phyloP scores from a whole-genome alignment of 257 asterid species.

The Scutellaria baicalensis region DNA sequence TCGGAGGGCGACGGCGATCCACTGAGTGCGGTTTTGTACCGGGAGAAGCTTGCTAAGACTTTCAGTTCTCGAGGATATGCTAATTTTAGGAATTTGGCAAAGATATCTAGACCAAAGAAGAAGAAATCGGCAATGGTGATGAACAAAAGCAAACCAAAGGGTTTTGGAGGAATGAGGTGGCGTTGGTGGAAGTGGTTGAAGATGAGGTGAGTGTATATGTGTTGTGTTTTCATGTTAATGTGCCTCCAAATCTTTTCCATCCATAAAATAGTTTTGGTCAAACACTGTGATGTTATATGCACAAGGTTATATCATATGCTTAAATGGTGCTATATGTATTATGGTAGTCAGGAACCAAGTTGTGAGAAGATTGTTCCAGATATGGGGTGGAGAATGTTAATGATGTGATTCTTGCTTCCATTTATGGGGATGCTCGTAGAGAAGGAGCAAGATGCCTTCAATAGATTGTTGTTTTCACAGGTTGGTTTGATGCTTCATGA shows the following conservation, averaged over 20 bases:
- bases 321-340: conserved; percentile 20
- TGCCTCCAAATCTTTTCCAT: not conserved
- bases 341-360: conserved; percentile 80
- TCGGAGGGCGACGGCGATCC: conserved; percentile 70
- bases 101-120: conserved; percentile 68
- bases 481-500: conserved; percentile 31
- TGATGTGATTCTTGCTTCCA: conserved; percentile 77
- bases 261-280: not conserved
- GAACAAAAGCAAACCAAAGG: conserved; percentile 28
- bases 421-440: conserved; percentile 95
- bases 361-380: conserved; percentile 82
- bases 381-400: conserved; percentile 75
- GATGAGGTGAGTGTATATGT: conserved; percentile 48
- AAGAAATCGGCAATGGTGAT: conserved; percentile 37
- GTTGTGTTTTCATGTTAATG: not conserved
- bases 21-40: conserved; percentile 47
- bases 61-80: conserved; percentile 67
- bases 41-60: conserved; percentile 57
- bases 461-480: conserved; percentile 68
- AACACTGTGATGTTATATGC: not conserved
- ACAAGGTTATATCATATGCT: not conserved
- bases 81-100: conserved; percentile 70
- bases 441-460: conserved; percentile 92
- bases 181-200: conserved; percentile 59
- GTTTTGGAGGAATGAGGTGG: conserved; percentile 44